Evolutionary conservation across 805 yeast genomes (phyloP).

Genomic region (Saccharomyces paradoxus): DNA sequence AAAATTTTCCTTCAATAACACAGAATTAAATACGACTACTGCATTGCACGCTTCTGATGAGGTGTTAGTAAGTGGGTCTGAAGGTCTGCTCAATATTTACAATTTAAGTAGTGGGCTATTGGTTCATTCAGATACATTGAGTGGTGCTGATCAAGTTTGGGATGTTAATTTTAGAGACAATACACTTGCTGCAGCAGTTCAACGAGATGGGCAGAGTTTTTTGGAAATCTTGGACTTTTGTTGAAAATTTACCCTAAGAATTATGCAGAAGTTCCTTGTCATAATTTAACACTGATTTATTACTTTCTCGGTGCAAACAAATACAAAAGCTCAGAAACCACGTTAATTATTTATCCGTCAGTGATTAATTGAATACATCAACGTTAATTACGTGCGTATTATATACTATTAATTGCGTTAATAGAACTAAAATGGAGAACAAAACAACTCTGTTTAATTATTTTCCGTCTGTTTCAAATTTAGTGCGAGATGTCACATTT

Average conservation of each 20-base stretch:
- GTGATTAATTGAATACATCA: no score
- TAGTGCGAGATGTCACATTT: no score
- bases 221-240: conserved; percentile 84
- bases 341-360: no score
- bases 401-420: no score
- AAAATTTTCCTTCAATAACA: conserved; percentile 55
- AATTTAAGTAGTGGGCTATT: conserved; percentile 69
- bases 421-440: no score
- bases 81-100: conserved; percentile 81
- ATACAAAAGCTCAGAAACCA: no score
- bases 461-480: no score
- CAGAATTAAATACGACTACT: conserved; percentile 82
- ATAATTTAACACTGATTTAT: neutral
- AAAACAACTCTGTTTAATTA: no score
- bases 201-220: conserved; percentile 58
- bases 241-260: neutral
- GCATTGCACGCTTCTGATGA: conserved; percentile 87
- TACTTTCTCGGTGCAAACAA: no score
- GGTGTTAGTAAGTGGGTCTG: conserved; percentile 81
- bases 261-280: neutral
- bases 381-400: no score
- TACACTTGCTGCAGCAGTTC: conserved; percentile 87
- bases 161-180: conserved; percentile 80
- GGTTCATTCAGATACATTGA: conserved; percentile 58
- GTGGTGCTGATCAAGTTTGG: conserved; percentile 86